Base-by-base conservation (phyloP, 1,284 basidiomycete species). In the Puccinia triticina region DNA sequence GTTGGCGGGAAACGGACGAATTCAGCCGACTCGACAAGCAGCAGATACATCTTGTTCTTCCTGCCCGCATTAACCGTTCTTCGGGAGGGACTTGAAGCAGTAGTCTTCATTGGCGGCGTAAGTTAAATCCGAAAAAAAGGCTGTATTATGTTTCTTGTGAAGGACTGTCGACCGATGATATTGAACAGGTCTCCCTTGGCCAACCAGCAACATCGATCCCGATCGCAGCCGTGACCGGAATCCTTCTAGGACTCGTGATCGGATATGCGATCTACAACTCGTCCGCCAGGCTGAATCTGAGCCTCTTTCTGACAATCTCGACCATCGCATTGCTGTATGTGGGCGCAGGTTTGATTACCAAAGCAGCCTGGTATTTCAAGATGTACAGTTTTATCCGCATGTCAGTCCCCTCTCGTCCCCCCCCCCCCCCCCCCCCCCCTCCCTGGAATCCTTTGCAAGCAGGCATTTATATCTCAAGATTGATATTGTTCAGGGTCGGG, bases 31-130 rank as follows among this genome's bases (percentile, higher is more conserved):
- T 72, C 2, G 50, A 83, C 26, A 74, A 84, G 71, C 23, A 81
- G 78, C 21, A 93, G 91, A 89, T 97, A 93, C 92, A 91, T 92
- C 0, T 89, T 98, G 57, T 94, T 98, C 89, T 86, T 95, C 77
- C 89, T 98, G 10, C 95, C 95, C 0, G 88, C 95, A 84, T 91
- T 97, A 86, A 96, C 95, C 4, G 93, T 98, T 55, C 89, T 96
- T 57, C 92, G 95, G 84, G 95, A 98, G 89, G 95, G 95, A 86
- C 89, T 97, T 84, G 95, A 98, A 87, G 94, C 93, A 0, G 92
- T 97, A 83, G 89, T 98, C 84, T 97, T 97, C 86, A 94, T 97
- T 76, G 93, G 95, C 26, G 95, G 95, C 82, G 95, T 89, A 80
- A 85, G 88, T 88, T 1, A 11, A 26, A n/a, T 12, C 3, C 2